Evolutionary conservation across 257 asterid species (phyloP).

Genomic region (Rubia yunnanensis): DNA sequence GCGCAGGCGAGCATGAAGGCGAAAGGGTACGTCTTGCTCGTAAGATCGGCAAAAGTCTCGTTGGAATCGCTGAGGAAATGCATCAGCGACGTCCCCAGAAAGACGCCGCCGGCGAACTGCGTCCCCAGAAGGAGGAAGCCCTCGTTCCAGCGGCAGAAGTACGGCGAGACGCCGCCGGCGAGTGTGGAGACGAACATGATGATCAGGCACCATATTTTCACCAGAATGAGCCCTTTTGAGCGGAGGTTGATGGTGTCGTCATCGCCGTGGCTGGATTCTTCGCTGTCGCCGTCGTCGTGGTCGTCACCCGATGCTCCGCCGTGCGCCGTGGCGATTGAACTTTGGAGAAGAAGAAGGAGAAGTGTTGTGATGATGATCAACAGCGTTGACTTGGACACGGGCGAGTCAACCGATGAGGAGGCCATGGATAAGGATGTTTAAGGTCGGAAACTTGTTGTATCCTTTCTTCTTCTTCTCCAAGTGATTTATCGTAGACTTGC

Average conservation of each 20-base stretch:
- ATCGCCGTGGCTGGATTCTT: background rate
- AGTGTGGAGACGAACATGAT: conserved; percentile 59
- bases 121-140: conserved; percentile 65
- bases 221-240: conserved; percentile 42
- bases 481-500: too few relatives aligned
- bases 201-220: conserved; percentile 63
- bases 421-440: background rate
- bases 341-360: conserved; percentile 25
- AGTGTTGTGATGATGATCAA: conserved; percentile 25
- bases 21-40: conserved; percentile 54
- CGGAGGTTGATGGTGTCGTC: conserved; percentile 14
- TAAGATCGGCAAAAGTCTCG: conserved; percentile 32
- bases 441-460: background rate
- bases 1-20: conserved; percentile 71
- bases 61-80: conserved; percentile 76
- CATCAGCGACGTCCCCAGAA: conserved; percentile 77
- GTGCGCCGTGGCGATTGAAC: conserved; percentile 30
- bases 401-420: background rate
- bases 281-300: background rate
- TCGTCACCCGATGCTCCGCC: conserved; percentile 37
- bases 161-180: conserved; percentile 73
- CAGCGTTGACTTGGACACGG: conserved; percentile 36
- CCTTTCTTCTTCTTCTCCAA: too few relatives aligned
- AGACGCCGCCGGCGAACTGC: conserved; percentile 86
- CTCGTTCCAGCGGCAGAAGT: conserved; percentile 75